These are phyloP conservation scores for Sporisorium exsertum DNA, from an alignment of 1,284 basidiomycete genomes.

Conservation along the genomic window DNA sequence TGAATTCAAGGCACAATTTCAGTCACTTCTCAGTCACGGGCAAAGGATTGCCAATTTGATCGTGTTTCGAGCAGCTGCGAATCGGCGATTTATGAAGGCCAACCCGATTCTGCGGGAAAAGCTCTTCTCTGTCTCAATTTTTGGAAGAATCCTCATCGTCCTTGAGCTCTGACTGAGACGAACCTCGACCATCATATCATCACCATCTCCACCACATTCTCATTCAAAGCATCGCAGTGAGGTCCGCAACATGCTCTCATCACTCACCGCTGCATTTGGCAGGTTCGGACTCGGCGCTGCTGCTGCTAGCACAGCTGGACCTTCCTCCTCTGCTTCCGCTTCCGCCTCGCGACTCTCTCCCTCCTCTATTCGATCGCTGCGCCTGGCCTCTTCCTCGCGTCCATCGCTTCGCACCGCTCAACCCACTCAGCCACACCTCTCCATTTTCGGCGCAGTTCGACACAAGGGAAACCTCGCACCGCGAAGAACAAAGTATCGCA, in stretches of 20 bases:
- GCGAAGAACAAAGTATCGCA: conserved; percentile 81
- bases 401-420: background rate
- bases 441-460: conserved; percentile 66
- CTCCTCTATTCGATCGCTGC: conserved; percentile 20
- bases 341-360: conserved; percentile 17
- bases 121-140: conserved; percentile 4
- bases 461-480: conserved; percentile 80
- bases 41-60: conserved; percentile 2
- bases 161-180: too few species aligned
- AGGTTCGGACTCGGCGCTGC: conserved; percentile 18
- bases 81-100: conserved; percentile 2
- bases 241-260: conserved; percentile 22
- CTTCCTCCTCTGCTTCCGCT: conserved; percentile 8
- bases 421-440: background rate
- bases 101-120: background rate
- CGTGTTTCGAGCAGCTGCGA: background rate
- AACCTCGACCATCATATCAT: background rate
- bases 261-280: conserved; percentile 34
- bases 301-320: conserved; percentile 15
- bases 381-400: conserved; percentile 16
- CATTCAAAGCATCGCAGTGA: background rate
- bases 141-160: conserved; percentile 21
- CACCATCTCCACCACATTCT: too few species aligned
- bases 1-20: background rate
- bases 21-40: background rate